phyloP scores from a whole-genome alignment of 495 filamentous ascomycete genomes.

The Trichoderma erinaceum region DNA sequence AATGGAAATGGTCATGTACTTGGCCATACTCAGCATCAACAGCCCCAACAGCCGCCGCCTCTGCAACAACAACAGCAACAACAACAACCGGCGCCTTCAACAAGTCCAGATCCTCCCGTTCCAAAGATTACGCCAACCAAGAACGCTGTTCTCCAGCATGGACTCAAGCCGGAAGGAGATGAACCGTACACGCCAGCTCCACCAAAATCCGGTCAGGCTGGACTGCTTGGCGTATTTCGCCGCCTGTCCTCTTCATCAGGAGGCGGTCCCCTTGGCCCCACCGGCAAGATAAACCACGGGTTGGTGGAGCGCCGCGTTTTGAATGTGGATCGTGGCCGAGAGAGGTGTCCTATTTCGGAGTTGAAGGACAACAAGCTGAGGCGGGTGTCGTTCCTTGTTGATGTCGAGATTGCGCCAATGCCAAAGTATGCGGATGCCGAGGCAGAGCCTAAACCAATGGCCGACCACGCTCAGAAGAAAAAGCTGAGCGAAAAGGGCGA shows the following conservation, averaged over 20 bases:
- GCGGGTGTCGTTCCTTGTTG: constrained; percentile 89
- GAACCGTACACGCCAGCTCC: constrained; percentile 62
- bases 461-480: constrained; percentile 53
- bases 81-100: constrained; percentile 11
- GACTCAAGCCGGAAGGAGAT: constrained; percentile 41
- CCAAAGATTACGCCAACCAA: constrained; percentile 47
- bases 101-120: constrained; percentile 49
- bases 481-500: constrained; percentile 65
- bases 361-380: constrained; percentile 74
- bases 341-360: constrained; percentile 72
- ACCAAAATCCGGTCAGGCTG: constrained; percentile 57
- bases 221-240: constrained; percentile 75
- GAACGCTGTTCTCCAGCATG: constrained; percentile 49
- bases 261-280: constrained; percentile 29
- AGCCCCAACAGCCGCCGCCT: constrained; percentile 32
- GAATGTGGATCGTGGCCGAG: constrained; percentile 75
- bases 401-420: constrained; percentile 84
- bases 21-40: neutral
- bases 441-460: constrained; percentile 21
- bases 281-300: constrained; percentile 39
- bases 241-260: constrained; percentile 68
- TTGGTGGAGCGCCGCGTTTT: constrained; percentile 71
- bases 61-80: constrained; percentile 14
- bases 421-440: constrained; percentile 49
- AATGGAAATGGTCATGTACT: neutral